Conservation (phyloP, 192 early-diverging fungal species). For the Coemansia sp. region DNA sequence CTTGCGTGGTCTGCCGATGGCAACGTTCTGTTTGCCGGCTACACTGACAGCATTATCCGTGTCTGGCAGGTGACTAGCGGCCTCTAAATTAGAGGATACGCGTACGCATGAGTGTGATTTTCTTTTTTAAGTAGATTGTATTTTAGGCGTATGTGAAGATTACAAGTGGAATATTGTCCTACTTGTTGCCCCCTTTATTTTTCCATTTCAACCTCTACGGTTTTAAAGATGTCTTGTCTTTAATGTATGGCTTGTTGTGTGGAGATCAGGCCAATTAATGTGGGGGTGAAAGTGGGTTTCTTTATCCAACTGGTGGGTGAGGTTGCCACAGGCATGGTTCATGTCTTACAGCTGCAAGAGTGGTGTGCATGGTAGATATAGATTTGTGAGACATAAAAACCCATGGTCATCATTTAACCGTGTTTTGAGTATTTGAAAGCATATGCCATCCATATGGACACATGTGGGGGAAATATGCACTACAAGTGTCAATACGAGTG, state of each 20-base stretch:
- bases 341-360: not conserved
- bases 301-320: not conserved
- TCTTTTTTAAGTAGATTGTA: not conserved
- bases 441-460: not conserved
- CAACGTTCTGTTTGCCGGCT: constrained; percentile 95
- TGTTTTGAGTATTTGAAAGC: not conserved
- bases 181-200: constrained; percentile 32
- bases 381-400: not conserved
- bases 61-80: constrained; percentile 78
- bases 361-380: not conserved
- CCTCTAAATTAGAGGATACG: constrained; percentile 28
- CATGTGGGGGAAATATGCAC: not conserved
- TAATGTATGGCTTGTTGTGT: not conserved
- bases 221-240: not conserved
- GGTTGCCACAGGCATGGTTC: not conserved
- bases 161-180: constrained; percentile 55
- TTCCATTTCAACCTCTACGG: not conserved
- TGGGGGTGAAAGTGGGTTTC: not conserved
- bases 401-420: not conserved
- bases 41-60: constrained; percentile 87
- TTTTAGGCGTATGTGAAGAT: constrained; percentile 14
- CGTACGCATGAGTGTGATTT: not conserved
- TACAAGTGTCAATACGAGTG: not conserved
- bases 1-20: constrained; percentile 99
- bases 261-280: not conserved